Conservation (phyloP, 331 rosid species). For the Telfairia occidentalis region DNA sequence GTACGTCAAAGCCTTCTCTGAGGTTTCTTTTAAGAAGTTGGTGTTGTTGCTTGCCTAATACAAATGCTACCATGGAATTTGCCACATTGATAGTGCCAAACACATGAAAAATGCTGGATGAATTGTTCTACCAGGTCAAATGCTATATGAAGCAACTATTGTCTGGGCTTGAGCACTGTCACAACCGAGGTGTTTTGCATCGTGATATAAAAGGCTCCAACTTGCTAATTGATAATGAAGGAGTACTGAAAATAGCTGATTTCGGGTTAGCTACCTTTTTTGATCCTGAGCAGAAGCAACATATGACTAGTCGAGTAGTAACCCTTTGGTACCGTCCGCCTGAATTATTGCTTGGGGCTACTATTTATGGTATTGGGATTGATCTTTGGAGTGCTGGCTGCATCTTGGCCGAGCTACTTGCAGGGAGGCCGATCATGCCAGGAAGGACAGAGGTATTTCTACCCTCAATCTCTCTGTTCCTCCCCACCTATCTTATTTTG, state of each 20-base stretch:
- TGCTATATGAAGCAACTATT: conserved; percentile 92
- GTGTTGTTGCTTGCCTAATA: neutral
- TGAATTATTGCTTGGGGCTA: conserved; percentile 95
- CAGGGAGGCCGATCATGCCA: conserved; percentile 97
- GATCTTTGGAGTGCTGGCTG: conserved; percentile 99
- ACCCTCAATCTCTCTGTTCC: conserved; percentile 13
- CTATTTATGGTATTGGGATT: conserved; percentile 59
- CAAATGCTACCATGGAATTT: neutral
- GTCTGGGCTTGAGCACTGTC: conserved; percentile 98
- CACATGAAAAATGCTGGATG: neutral
- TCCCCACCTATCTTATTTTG: neutral
- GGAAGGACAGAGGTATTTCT: conserved; percentile 92
- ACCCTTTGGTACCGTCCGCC: conserved; percentile 99
- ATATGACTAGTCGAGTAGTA: conserved; percentile 94
- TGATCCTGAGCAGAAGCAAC: conserved; percentile 56
- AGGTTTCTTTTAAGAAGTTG: neutral
- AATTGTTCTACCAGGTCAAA: conserved; percentile 48
- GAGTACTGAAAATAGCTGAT: conserved; percentile 90
- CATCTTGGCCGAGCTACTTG: conserved; percentile 90
- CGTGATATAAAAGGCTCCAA: conserved; percentile 98
- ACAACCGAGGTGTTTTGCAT: conserved; percentile 79
- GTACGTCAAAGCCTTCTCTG: neutral
- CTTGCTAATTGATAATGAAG: conserved; percentile 81
- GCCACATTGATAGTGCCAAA: neutral
- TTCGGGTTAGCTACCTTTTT: conserved; percentile 83